Conservation (phyloP, 2,329 filamentous ascomycete genomes). For the Aureobasidium sp. region DNA sequence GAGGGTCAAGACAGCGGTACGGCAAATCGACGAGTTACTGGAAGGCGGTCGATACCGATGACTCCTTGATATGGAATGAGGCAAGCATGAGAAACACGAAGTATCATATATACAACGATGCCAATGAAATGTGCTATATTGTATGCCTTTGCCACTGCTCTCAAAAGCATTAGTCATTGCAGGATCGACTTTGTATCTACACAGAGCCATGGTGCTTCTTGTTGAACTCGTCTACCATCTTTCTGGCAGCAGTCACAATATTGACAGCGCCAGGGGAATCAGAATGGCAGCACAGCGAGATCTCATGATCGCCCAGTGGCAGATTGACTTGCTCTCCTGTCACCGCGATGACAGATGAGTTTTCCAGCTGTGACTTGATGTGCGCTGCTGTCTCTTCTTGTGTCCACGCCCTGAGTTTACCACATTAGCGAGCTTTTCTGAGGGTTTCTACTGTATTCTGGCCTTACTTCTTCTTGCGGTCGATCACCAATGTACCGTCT, state of each 20-base stretch:
- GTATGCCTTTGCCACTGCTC: neutral
- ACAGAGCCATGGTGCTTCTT: slow-evolving; percentile 7
- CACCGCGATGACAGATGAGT: slow-evolving; percentile 34
- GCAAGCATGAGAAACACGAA: neutral
- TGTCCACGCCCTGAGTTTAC: slow-evolving; percentile 32
- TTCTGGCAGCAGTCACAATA: slow-evolving; percentile 37
- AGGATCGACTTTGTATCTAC: neutral
- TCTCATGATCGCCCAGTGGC: slow-evolving; percentile 36
- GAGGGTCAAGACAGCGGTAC: slow-evolving; percentile 70
- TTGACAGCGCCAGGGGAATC: slow-evolving; percentile 39
- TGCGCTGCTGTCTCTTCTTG: slow-evolving; percentile 36
- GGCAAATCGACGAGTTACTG: slow-evolving; percentile 52
- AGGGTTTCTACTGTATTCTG: neutral
- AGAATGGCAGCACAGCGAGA: slow-evolving; percentile 40
- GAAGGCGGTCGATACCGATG: slow-evolving; percentile 17
- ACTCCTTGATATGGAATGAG: slow-evolving; percentile 10
- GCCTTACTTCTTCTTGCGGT: slow-evolving; percentile 50
- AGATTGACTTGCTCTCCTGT: slow-evolving; percentile 37
- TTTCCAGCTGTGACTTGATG: slow-evolving; percentile 35
- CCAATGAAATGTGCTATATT: neutral
- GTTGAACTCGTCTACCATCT: slow-evolving; percentile 39
- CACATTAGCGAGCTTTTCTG: neutral
- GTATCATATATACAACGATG: neutral
- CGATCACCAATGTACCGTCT: slow-evolving; percentile 47
- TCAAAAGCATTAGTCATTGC: neutral